Base-by-base conservation (phyloP, 192 early-diverging fungal genomes). In the Coemansia sp. region DNA sequence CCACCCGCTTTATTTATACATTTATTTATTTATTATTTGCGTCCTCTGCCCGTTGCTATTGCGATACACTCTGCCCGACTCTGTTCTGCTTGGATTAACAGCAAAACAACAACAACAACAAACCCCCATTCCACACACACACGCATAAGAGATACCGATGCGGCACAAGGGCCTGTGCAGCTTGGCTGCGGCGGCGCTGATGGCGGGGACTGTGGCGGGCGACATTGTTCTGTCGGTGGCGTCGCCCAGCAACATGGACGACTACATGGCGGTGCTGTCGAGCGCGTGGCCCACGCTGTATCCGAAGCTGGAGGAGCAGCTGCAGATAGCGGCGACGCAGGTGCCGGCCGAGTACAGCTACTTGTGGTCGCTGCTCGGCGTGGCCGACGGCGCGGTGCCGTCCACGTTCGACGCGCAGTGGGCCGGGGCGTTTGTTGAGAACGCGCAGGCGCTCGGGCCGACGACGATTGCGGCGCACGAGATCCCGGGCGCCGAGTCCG, bases 201-300 rank as follows among this genome's bases (percentile, higher is more conserved):
- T 71, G 21, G 72, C 43, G 4, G 59, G 61, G 32, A 50, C 47
- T 44, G 53, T 66, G 19, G n/a, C 26, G 11, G 79, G 63, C 41
- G 79, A 81, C 64, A 81, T 81, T 56, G 66, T 81, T 3, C 53
- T 81, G 5, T 75, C 69, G 1, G 79, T 81, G 5, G 79, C 79
- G 0, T 18, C 66, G 15, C 73, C 72, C 0, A 45, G 57, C 3
- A 47, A 81, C 70, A 72, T 67, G 60, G 12, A 40, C 48, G 56
- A 53, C 1, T 81, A 81, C 38, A 69, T 81, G 10, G 50, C 45
- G 0, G 79, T 81, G 13, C 64, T 81, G 3, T 81, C 79, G 5
- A 32, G 9, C 47, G 79, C 79, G 12, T 81, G 79, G 79, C 67
- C 70, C 6, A 69, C 65, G 13, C 56, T 81, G 37, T 61, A 81